Evolutionary conservation across 768 basidiomycete genomes (phyloP).

Genomic region (Russula foetens): DNA sequence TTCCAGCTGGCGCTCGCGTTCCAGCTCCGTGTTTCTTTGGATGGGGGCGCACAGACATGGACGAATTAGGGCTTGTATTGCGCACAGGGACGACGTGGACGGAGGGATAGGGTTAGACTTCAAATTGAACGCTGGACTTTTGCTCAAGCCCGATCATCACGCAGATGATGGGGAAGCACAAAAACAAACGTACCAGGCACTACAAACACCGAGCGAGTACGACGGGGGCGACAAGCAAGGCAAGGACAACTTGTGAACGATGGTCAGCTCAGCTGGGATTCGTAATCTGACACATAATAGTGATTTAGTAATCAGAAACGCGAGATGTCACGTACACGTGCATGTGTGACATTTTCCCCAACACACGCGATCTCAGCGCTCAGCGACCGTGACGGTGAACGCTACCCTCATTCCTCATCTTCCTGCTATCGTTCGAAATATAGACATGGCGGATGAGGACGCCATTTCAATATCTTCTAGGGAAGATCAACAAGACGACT

Average conservation of each 20-base stretch:
- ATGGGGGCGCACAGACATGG: background rate
- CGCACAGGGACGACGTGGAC: background rate
- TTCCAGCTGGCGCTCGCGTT: background rate
- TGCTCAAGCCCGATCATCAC: background rate
- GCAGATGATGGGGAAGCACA: conserved; percentile 1
- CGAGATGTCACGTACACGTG: conserved; percentile 14
- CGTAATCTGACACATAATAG: too few relatives aligned
- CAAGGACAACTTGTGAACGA: too few relatives aligned
- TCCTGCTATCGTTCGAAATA: background rate
- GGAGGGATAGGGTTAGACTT: background rate
- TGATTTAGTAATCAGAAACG: background rate
- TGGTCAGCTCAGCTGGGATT: too few relatives aligned
- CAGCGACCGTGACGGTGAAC: background rate
- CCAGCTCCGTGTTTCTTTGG: too few relatives aligned
- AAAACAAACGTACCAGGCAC: background rate
- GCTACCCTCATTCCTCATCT: background rate
- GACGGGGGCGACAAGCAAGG: background rate
- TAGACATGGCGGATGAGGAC: conserved; percentile 24
- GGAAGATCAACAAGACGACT: conserved; percentile 25
- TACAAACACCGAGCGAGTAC: background rate
- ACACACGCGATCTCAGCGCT: background rate
- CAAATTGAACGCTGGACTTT: background rate
- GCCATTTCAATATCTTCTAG: conserved; percentile 25
- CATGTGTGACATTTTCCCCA: background rate
- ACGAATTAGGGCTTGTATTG: conserved; percentile 1